Conservation (phyloP, 129 eudicot species). For the carrot (Daucus carota) region DNA sequence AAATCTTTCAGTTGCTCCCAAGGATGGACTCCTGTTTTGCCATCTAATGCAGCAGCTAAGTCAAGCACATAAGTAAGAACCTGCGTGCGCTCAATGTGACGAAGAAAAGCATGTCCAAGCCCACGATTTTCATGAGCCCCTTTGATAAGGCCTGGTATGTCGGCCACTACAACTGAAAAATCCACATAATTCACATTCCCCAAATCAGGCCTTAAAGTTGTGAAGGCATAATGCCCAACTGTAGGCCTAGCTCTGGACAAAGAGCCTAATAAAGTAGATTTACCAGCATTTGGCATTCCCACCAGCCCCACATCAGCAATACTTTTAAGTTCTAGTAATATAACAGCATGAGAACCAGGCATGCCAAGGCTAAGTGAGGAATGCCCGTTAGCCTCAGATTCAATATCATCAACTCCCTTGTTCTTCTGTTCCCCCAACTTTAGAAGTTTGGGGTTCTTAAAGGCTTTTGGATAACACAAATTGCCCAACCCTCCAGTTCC, state of each 20-base stretch:
- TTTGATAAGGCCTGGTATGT: constrained; percentile 81
- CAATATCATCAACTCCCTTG: constrained; percentile 18
- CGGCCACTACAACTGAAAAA: constrained; percentile 72
- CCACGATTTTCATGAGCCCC: constrained; percentile 98
- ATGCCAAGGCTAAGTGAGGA: constrained; percentile 38
- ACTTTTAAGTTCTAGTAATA: constrained; percentile 75
- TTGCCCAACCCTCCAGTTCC: constrained; percentile 94
- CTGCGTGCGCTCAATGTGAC: constrained; percentile 85
- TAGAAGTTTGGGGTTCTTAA: constrained; percentile 15
- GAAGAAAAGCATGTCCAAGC: constrained; percentile 87
- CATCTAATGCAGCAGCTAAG: constrained; percentile 65
- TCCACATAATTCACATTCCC: constrained; percentile 79
- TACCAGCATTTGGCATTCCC: constrained; percentile 98
- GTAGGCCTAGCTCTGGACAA: constrained; percentile 81
- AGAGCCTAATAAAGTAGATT: constrained; percentile 89
- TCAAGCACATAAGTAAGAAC: constrained; percentile 81
- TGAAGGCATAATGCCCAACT: constrained; percentile 90
- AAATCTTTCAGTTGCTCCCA: constrained; percentile 88
- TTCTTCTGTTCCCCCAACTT: constrained; percentile 18
- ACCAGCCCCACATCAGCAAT: constrained; percentile 95
- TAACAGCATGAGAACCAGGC: constrained; percentile 65
- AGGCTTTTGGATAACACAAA: constrained; percentile 24
- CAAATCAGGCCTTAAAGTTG: constrained; percentile 84
- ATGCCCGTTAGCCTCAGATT: constrained; percentile 27
- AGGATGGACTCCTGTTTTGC: constrained; percentile 80